phyloP scores from a whole-genome alignment of 495 filamentous ascomycete species.

The Lichenothelia convexa region DNA sequence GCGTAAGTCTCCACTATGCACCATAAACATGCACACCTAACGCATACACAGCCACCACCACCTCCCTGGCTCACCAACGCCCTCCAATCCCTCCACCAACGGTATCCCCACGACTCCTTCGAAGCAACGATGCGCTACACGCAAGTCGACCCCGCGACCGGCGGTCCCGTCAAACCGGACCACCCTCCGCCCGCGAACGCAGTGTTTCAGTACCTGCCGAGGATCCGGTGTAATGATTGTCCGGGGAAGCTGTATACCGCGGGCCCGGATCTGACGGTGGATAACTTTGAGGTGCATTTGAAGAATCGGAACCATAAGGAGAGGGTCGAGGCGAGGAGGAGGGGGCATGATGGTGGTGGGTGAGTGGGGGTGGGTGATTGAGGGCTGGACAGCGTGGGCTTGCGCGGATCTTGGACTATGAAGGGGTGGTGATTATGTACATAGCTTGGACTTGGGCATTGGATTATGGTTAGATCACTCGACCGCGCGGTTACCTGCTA shows the following conservation, averaged over 20 bases:
- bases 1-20: slow-evolving; percentile 4
- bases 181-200: slow-evolving; percentile 32
- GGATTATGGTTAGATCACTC: too few relatives aligned
- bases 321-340: too few relatives aligned
- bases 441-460: too few relatives aligned
- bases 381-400: too few relatives aligned
- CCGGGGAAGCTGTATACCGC: slow-evolving; percentile 86
- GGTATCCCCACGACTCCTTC: slow-evolving; percentile 60
- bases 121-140: slow-evolving; percentile 78
- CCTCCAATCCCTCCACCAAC: slow-evolving; percentile 40
- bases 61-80: slow-evolving; percentile 61
- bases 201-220: slow-evolving; percentile 60
- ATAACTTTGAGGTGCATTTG: slow-evolving; percentile 85
- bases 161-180: slow-evolving; percentile 29
- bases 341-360: too few relatives aligned
- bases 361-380: too few relatives aligned
- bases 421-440: too few relatives aligned
- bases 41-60: slow-evolving; percentile 42
- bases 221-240: slow-evolving; percentile 80
- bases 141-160: slow-evolving; percentile 49
- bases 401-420: too few relatives aligned
- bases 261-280: slow-evolving; percentile 60
- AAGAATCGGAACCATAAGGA: slow-evolving; percentile 62
- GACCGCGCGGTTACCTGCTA: too few relatives aligned
- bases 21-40: background rate